Percentiles rank a stretch among this genome's conserved stretches.
Evolutionary conservation across 306 rosid genomes (phyloP).

Genomic region (Citrullus colocynthis): DNA sequence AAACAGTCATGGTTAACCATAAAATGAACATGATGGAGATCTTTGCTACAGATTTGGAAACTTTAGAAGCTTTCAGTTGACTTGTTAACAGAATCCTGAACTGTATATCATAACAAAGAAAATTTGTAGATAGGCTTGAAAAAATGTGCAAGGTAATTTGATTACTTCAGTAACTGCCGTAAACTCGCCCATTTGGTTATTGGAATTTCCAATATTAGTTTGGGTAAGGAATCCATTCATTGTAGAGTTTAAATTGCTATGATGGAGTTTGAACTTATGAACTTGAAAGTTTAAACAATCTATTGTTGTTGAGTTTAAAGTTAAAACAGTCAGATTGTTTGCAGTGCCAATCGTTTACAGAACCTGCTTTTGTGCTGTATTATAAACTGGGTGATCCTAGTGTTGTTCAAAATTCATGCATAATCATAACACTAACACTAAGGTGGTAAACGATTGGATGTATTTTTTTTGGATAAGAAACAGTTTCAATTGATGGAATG

Average conservation of each 20-base stretch:
- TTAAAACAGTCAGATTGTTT: not conserved
- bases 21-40: not conserved
- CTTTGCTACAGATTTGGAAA: not conserved
- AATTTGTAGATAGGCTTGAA: not conserved
- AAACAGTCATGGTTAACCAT: not conserved
- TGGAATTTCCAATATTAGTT: not conserved
- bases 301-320: too few relatives aligned
- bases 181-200: not conserved
- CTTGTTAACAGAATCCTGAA: not conserved
- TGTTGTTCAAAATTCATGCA: not conserved
- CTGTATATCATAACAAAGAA: not conserved
- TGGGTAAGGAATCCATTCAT: not conserved
- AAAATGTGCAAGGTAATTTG: not conserved
- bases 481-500: too few relatives aligned
- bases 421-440: not conserved
- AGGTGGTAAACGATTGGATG: not conserved
- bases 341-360: not conserved
- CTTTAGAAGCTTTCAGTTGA: not conserved
- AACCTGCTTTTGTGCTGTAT: not conserved
- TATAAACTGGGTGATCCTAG: not conserved
- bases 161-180: not conserved
- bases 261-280: too few relatives aligned
- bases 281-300: too few relatives aligned
- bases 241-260: too few relatives aligned
- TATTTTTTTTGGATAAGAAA: not conserved